These are phyloP conservation scores for Gossypium davidsonii DNA, from an alignment of 441 rosid species.

Conservation along the genomic window DNA sequence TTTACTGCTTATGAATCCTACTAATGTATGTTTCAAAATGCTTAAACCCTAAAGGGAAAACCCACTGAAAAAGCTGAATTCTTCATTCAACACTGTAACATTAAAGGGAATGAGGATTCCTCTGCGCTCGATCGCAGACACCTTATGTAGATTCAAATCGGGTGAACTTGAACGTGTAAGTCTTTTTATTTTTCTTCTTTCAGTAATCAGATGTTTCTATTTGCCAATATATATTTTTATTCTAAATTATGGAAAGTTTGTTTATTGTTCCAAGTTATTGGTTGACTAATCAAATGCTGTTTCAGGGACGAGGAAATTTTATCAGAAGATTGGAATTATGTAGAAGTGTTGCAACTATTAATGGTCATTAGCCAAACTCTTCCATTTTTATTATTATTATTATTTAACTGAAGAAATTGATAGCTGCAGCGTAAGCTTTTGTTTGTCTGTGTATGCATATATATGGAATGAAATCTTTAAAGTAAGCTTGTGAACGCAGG, in stretches of 20 bases:
- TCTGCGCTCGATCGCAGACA: conserved; percentile 27
- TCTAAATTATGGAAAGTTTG: background rate
- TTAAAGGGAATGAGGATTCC: conserved; percentile 23
- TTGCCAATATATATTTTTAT: background rate
- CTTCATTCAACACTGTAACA: background rate
- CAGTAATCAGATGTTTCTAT: conserved; percentile 1
- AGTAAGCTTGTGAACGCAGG: conserved; percentile 26
- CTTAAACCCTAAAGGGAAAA: conserved; percentile 10
- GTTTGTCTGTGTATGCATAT: background rate
- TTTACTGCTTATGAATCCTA: background rate
- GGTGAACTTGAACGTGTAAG: conserved; percentile 20
- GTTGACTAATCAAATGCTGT: conserved; percentile 5
- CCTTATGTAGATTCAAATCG: conserved; percentile 25
- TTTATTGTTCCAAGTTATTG: background rate
- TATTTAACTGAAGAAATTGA: background rate
- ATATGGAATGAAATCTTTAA: background rate
- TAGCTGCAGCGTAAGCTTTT: conserved; percentile 1
- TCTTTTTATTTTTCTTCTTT: conserved; percentile 1
- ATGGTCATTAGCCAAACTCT: conserved; percentile 3
- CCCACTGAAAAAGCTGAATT: background rate
- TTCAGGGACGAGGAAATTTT: conserved; percentile 34
- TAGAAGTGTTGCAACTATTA: conserved; percentile 33
- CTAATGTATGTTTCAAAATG: conserved; percentile 7
- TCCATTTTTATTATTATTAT: background rate
- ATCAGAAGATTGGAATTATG: conserved; percentile 21